Evolutionary conservation across 179 eudicot species (phyloP), one percentile per base, ranked within the genome.

Genomic region (Nepenthes alata): DNA sequence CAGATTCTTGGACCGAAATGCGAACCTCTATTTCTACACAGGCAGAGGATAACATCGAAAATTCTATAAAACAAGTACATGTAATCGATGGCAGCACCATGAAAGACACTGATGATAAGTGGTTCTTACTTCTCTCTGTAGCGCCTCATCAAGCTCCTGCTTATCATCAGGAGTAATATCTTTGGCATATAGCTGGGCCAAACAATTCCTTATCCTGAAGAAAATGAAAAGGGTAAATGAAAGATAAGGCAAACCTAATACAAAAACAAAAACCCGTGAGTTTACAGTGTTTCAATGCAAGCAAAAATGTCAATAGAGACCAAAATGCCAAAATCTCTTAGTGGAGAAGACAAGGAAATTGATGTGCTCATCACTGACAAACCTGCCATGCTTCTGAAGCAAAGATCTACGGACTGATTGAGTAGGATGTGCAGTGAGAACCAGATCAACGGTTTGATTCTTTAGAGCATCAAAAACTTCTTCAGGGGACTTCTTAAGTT

Each of bases 351-450:
- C 25, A 9, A 60, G 15, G 25, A 58, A 25, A 35, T 47, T 4
- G 16, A 25, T 35, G 38, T 6, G 47, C 35, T 2, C 14, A 36
- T 35, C 37, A 38, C 37, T 35, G 47, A 67, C 75, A 66, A 57
- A 89, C 96, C 96, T 89, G 56, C 81, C 96, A 66, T 87, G 95
- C 80, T 89, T 89, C 67, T 89, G 95, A 76, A 89, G 96, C 87
- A 89, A 76, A 55, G 96, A 89, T 71, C 96, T 69, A 25, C 95
- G 91, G 50, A 89, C 87, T 3, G 95, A 87, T 70, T 89, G 96
- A 39, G 95, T 89, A 35, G 96, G 96, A 64, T 89, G 96, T 60
- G 96, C 96, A 13, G 96, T 89, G 8, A 89, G 60, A 37, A 89
- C 96, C 59, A 89, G 82, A 70, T 87, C 95, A 1, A 89, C 91